These are phyloP conservation scores for Saccharomycopsis sp. DNA, from an alignment of 805 yeast species.

Conservation along the genomic window DNA sequence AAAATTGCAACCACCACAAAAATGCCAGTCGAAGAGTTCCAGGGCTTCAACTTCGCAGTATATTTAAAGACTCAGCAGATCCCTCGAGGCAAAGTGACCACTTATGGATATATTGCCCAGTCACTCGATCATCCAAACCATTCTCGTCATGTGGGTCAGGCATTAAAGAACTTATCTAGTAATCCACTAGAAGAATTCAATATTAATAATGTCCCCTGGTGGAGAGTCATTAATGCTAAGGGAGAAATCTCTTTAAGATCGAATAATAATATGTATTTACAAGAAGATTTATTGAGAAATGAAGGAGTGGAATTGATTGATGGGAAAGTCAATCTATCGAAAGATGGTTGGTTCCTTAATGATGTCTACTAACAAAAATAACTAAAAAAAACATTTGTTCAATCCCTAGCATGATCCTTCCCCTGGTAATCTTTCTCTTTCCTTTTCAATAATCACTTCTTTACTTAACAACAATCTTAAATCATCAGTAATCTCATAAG, in stretches of 20 bases:
- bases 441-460: constrained; percentile 55
- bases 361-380: constrained; percentile 26
- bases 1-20: too few species aligned
- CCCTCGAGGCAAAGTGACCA: constrained; percentile 55
- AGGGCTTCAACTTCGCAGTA: constrained; percentile 51
- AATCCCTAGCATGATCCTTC: background rate
- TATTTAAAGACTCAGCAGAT: constrained; percentile 41
- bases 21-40: constrained; percentile 28
- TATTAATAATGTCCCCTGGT: constrained; percentile 54
- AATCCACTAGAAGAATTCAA: constrained; percentile 2
- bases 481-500: constrained; percentile 31
- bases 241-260: constrained; percentile 52
- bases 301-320: constrained; percentile 33
- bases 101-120: constrained; percentile 69
- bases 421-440: constrained; percentile 28
- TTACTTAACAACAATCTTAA: constrained; percentile 51
- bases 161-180: constrained; percentile 43
- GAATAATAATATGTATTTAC: constrained; percentile 31
- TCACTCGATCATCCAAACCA: constrained; percentile 51
- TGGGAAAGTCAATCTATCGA: constrained; percentile 19
- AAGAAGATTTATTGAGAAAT: constrained; percentile 35
- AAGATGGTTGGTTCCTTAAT: constrained; percentile 63
- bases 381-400: background rate
- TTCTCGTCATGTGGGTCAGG: constrained; percentile 65
- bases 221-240: constrained; percentile 60